Conservation (phyloP, 2,329 filamentous ascomycete species). For the Thelonectria blattea region DNA sequence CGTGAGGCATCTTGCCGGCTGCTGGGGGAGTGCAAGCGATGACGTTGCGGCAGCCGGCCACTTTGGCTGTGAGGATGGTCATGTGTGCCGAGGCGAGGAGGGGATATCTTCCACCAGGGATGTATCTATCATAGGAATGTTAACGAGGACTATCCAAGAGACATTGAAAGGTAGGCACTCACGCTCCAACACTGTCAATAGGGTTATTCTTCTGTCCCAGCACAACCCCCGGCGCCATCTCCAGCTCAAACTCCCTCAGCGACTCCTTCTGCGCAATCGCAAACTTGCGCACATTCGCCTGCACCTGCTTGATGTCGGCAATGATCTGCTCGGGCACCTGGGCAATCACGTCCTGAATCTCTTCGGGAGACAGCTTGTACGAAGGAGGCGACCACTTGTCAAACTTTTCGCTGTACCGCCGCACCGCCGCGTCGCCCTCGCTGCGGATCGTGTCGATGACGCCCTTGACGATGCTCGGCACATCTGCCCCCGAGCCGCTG, state of each 20-base stretch:
- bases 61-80: constrained; percentile 27
- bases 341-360: constrained; percentile 54
- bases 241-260: constrained; percentile 22
- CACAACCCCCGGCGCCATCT: constrained; percentile 17
- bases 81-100: constrained; percentile 25
- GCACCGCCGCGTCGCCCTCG: constrained; percentile 56
- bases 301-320: constrained; percentile 41
- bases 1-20: constrained; percentile 19
- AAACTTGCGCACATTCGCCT: constrained; percentile 23
- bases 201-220: constrained; percentile 18
- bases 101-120: constrained; percentile 20
- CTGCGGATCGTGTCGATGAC: constrained; percentile 55
- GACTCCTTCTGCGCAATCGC: constrained; percentile 17
- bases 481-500: constrained; percentile 12
- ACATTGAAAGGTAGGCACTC: background rate
- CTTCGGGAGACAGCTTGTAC: constrained; percentile 53
- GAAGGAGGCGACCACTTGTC: constrained; percentile 57
- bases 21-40: constrained; percentile 24
- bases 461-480: constrained; percentile 46
- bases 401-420: constrained; percentile 57
- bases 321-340: constrained; percentile 51
- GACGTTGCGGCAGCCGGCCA: constrained; percentile 20
- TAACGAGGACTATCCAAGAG: background rate
- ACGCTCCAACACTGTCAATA: constrained; percentile 18
- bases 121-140: constrained; percentile 1